Base-by-base conservation (phyloP, 495 filamentous ascomycete genomes). In the Penicillium diatomitis region DNA sequence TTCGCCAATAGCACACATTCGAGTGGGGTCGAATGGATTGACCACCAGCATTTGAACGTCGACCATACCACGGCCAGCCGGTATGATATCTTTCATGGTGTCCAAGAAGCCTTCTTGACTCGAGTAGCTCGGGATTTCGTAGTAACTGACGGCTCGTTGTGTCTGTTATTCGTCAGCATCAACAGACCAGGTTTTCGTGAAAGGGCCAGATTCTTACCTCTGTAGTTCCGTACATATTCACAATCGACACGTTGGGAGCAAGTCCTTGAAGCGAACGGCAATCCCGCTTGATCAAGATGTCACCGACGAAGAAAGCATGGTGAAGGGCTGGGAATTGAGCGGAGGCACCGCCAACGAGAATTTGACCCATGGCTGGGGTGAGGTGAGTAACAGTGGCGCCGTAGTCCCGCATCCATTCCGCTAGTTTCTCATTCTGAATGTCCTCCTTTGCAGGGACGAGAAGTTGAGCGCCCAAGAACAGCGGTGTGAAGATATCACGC, bases 361-460 rank as follows among this genome's bases (percentile, higher is more conserved):
- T 92, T 59, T 97, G 90, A 44, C 91, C 91, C 90, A 97, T 74
- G 35, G 90, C 92, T 5, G 92, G 92, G 0, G 92, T 98, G 10
- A 98, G 72, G 61, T 96, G 92, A 4, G 90, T 91, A 33, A 92
- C 83, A 10, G 87, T 96, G 9, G 86, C 81, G 45, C 77, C 69
- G 57, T 90, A 79, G 46, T 86, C 78, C 41, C 74, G 75, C 83
- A 96, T 90, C 92, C 92, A 96, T 56, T 94, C 87, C 3, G 88
- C 90, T 12, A 98, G 75, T 50, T 77, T 82, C 66, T 96, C 90
- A 58, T 95, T 86, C 43, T 84, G 79, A 36, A 98, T 98, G 57
- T 90, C 83, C 47, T 95, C 91, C 20, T 79, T 79, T 4, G 84
- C 79, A 1, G 91, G 91, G 2, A 95, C 83, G 11, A 96, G 65